Base-by-base conservation (phyloP, 257 asterid species). In the Anisodus acutangulus region DNA sequence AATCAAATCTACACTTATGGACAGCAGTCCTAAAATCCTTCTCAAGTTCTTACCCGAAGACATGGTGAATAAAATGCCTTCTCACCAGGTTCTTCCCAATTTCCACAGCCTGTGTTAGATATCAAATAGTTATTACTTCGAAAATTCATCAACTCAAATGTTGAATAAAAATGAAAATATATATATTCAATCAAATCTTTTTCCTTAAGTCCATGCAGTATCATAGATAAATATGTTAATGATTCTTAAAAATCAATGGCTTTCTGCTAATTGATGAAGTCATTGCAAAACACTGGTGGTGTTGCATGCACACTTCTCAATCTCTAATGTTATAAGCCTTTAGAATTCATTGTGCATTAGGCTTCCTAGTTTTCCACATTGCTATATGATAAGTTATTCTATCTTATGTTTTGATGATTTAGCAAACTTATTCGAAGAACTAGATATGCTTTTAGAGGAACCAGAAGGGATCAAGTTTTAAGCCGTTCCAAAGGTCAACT, bases 21-120 rank as follows among this genome's bases (percentile, higher is more conserved):
- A 68, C 80, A 39, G 6, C 39, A 31, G 31, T 35, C 2, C 39
- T 59, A 3, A 43, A 47, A 54, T 66, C 13, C 39, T 71, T 62
- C 19, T 78, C 31, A 66, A 9, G 64, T 35, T 83, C 94, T 90
- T 93, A 96, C 99, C 98, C 97, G 6, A 91, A 91, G 57, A 94
- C 97, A 41, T 94, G 97, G 85, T 96, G 99, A 85, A 96, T 90
- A 83, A 91, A 93, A 89, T 94, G 98, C 85, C 90, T 93, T 85
- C 89, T 87, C 8, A 97, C 91, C 35, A 94, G 91, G 90, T 92
- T 87, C 93, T 88, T 91, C 88, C 99, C 99, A 84, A 90, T 92
- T 85, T 93, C 98, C 85, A 91, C 87, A 17, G 97, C 98, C 99
- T 96, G 69, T 19, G 62, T 22, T 76, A 39, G 57, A n/a, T 55